Evolutionary conservation across 805 yeast genomes (phyloP), one percentile per base, ranked within the genome.

Genomic region (Schwanniomyces sp.): DNA sequence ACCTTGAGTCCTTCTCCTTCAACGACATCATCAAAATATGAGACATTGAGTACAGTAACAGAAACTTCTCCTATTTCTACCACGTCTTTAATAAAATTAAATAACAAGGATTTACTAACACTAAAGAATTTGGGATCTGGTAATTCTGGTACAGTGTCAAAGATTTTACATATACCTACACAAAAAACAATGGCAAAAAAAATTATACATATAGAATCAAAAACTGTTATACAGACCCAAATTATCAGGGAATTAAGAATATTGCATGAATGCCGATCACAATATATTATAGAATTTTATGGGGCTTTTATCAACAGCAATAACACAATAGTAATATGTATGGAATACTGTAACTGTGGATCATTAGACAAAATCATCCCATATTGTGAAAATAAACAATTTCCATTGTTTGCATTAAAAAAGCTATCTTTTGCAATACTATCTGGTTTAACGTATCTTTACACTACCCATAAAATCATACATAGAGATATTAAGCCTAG

Each of bases 401-500:
- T 74, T 52, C 86, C 88, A 2, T 86, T 86, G 52, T 69, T 73
- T 44, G 84, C 89, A 45, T 72, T 92, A 21, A 84, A 86, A 43
- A 86, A 86, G 57, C 81, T 91, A 25, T 82, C 94, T 8, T 84
- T 70, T 52, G 82, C 89, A 7, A 91, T 94, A 0, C 71, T 91
- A 10, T 81, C 84, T 25, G 98, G 98, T 0, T 74, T 92, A 48
- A 79, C 81, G 30, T 94, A 91, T 60, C 72, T 92, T 24, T 92
- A 94, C 66, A 81, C 86, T 17, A 78, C 82, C 24, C 96, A 91
- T 63, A 81, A 90, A 50, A 92, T 94, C 60, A 88, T 94, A 48
- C 99, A 94, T 63, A 76, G 99, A 52, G 99, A 94, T 64, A 91
- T 94, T 55, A 94, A 94, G 63, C 99, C 99, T 0, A 87, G 95